Evolutionary conservation across 108 stramenopile genomes (phyloP).

Genomic region (Poteriospumella lacustris): DNA sequence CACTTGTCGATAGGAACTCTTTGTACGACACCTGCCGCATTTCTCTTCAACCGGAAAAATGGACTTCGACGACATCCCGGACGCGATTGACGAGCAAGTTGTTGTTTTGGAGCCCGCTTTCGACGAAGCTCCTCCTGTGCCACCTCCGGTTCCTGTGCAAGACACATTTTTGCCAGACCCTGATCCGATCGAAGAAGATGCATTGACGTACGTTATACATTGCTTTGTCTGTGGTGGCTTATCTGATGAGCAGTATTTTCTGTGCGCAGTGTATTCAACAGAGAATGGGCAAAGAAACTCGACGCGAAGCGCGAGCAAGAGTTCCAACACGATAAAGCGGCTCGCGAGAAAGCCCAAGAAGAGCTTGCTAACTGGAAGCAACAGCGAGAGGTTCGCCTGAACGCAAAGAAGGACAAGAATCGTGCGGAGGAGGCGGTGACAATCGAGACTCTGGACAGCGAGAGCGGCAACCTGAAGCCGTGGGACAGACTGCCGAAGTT

Average conservation of each 20-base stretch:
- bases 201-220: not conserved
- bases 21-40: no score
- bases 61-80: not conserved
- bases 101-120: not conserved
- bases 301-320: constrained; percentile 12
- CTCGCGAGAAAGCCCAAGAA: constrained; percentile 16
- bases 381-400: not conserved
- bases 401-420: constrained; percentile 24
- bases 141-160: not conserved
- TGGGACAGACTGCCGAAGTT: constrained; percentile 20
- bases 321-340: not conserved
- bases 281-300: not conserved
- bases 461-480: not conserved
- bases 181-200: constrained; percentile 16
- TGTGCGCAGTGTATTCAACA: constrained; percentile 11
- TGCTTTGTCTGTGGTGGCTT: not conserved
- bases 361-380: constrained; percentile 1
- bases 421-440: not conserved
- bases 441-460: not conserved
- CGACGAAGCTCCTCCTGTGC: not conserved
- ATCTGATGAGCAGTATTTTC: not conserved
- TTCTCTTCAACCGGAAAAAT: not conserved
- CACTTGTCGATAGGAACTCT: no score
- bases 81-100: not conserved
- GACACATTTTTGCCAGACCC: not conserved